Conservation (phyloP, 2,329 filamentous ascomycete genomes). For the Neoarthrinium moseri region DNA sequence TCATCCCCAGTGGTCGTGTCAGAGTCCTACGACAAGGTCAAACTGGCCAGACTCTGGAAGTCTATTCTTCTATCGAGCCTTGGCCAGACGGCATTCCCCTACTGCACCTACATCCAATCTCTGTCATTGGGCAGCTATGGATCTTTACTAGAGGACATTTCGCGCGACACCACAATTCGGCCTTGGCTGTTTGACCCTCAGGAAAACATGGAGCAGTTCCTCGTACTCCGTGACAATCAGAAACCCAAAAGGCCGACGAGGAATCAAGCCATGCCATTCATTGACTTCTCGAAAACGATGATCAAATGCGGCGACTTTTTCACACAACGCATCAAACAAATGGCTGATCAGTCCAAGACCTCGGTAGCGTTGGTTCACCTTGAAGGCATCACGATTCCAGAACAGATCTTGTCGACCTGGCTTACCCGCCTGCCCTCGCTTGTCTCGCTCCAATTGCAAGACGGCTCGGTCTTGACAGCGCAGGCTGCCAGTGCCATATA, state of each 20-base stretch:
- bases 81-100: constrained; percentile 63
- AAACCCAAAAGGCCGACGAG: constrained; percentile 15
- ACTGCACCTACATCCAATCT: constrained; percentile 65
- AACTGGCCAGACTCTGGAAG: constrained; percentile 66
- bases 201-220: constrained; percentile 34
- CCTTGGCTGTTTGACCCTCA: constrained; percentile 35
- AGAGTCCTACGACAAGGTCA: constrained; percentile 37
- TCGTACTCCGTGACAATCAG: constrained; percentile 20
- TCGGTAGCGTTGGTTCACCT: constrained; percentile 56
- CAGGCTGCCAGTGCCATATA: constrained; percentile 54
- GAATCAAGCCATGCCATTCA: constrained; percentile 14
- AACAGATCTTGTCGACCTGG: constrained; percentile 55
- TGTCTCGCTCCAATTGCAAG: constrained; percentile 57
- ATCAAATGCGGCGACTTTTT: constrained; percentile 56
- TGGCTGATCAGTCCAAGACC: constrained; percentile 39
- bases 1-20: constrained; percentile 40
- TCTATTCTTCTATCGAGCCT: constrained; percentile 66
- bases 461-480: constrained; percentile 58
- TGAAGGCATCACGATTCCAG: constrained; percentile 49
- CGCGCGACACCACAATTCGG: constrained; percentile 20
- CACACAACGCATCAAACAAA: constrained; percentile 44
- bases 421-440: constrained; percentile 57
- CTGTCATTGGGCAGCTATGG: constrained; percentile 63
- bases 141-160: constrained; percentile 55
- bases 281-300: constrained; percentile 36